Percentiles rank a stretch among this genome's conserved stretches.
phyloP scores from a whole-genome alignment of 106 monocot species.

The Posidonia australis region DNA sequence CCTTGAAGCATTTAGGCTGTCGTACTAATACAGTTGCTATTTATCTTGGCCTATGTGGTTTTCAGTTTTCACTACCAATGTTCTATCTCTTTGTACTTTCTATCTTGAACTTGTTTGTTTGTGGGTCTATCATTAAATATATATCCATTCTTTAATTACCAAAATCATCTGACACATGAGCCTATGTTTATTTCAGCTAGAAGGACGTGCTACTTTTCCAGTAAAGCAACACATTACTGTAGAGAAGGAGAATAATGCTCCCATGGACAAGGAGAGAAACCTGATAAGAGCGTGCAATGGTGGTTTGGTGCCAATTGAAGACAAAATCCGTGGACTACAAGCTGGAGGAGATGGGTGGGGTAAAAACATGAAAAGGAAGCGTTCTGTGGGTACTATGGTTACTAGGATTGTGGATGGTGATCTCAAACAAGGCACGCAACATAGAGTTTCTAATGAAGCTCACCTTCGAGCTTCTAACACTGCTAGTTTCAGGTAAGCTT shows the following conservation, averaged over 20 bases:
- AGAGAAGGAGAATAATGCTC: constrained; percentile 32
- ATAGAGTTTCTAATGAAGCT: constrained; percentile 33
- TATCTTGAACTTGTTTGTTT: too few relatives aligned
- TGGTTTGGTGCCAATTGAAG: constrained; percentile 22
- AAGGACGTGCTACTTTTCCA: constrained; percentile 35
- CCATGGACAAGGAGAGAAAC: constrained; percentile 54
- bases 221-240: constrained; percentile 28
- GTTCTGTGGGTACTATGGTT: constrained; percentile 49
- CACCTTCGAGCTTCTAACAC: constrained; percentile 35
- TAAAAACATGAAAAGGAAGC: constrained; percentile 63
- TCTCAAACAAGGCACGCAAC: constrained; percentile 36
- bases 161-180: too few relatives aligned
- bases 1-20: too few relatives aligned
- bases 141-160: too few relatives aligned
- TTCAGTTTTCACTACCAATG: too few relatives aligned
- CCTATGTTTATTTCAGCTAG: constrained; percentile 33
- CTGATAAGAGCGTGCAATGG: constrained; percentile 33
- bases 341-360: constrained; percentile 68
- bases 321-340: constrained; percentile 47
- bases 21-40: too few relatives aligned
- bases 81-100: too few relatives aligned
- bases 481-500: constrained; percentile 38
- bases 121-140: too few relatives aligned
- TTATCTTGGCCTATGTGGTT: too few relatives aligned
- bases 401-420: constrained; percentile 47